A percentile compares a stretch with the other conserved stretches of the same genome.
These are phyloP conservation scores for Apiospora koreana DNA, from an alignment of 2,329 filamentous ascomycete genomes.

Conservation along the genomic window DNA sequence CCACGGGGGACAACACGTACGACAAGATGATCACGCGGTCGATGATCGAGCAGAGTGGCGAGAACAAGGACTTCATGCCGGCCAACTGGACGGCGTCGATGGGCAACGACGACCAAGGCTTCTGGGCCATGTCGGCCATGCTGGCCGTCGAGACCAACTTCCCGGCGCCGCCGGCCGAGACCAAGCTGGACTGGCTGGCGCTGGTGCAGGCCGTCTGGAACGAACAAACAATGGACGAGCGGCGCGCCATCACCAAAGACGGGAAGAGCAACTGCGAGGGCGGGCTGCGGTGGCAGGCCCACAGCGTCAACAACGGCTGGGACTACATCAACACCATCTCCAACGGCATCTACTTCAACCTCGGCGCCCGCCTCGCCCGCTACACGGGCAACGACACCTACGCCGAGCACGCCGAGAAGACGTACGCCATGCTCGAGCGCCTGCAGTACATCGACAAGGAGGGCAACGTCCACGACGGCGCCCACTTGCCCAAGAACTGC, in stretches of 20 bases:
- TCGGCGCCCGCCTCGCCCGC: conserved; percentile 59
- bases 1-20: conserved; percentile 50
- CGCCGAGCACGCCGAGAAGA: conserved; percentile 53
- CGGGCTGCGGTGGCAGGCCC: conserved; percentile 69
- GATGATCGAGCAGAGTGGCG: conserved; percentile 48
- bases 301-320: conserved; percentile 63
- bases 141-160: conserved; percentile 57
- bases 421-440: conserved; percentile 56
- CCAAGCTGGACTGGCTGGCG: conserved; percentile 49
- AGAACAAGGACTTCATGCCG: conserved; percentile 51
- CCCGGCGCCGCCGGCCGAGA: conserved; percentile 40
- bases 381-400: conserved; percentile 62
- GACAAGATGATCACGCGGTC: conserved; percentile 43
- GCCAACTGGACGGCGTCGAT: conserved; percentile 42
- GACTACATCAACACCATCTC: conserved; percentile 62
- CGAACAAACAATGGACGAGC: conserved; percentile 37
- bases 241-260: conserved; percentile 47
- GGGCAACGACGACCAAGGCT: conserved; percentile 62
- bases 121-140: conserved; percentile 60
- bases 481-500: conserved; percentile 52
- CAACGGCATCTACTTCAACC: conserved; percentile 52
- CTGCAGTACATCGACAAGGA: conserved; percentile 53
- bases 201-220: conserved; percentile 62
- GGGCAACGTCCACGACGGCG: conserved; percentile 63
- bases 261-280: conserved; percentile 53